Percentiles rank a stretch among this genome's conserved stretches.
phyloP scores from a whole-genome alignment of 2,329 filamentous ascomycete species.

The Acrodontium crateriforme region DNA sequence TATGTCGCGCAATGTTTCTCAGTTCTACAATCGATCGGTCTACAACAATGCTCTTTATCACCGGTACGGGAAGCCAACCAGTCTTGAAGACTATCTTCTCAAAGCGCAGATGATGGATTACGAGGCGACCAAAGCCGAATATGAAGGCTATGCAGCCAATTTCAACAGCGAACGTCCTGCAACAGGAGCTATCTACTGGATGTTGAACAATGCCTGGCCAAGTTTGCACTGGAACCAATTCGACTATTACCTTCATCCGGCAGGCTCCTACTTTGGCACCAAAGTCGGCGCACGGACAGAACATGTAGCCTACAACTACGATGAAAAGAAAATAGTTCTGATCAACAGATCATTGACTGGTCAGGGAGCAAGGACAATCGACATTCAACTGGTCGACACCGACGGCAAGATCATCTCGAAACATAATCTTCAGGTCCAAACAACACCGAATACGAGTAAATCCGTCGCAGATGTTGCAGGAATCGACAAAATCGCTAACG shows the following conservation, averaged over 20 bases:
- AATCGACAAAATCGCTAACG: conserved; percentile 3
- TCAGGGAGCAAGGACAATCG: conserved; percentile 2
- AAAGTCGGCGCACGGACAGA: conserved; percentile 4
- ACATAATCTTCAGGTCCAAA: neutral
- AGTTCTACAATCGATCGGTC: conserved; percentile 4
- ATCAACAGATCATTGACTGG: conserved; percentile 3
- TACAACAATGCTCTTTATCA: conserved; percentile 3
- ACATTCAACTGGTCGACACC: conserved; percentile 1
- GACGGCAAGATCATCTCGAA: conserved; percentile 1
- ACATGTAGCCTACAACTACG: conserved; percentile 4
- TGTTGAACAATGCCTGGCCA: conserved; percentile 7
- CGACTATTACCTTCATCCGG: conserved; percentile 6
- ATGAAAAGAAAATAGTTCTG: conserved; percentile 1
- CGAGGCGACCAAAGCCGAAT: conserved; percentile 4
- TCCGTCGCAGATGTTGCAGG: conserved; percentile 1
- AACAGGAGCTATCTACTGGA: conserved; percentile 6
- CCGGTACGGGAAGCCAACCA: conserved; percentile 3
- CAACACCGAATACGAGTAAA: conserved; percentile 4
- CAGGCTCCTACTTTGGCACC: conserved; percentile 5
- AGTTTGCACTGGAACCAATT: conserved; percentile 6
- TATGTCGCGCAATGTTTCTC: conserved; percentile 3
- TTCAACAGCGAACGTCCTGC: conserved; percentile 4
- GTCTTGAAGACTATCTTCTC: conserved; percentile 4
- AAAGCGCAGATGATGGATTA: conserved; percentile 7
- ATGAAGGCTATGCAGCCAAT: conserved; percentile 4